These are phyloP conservation scores for Kodamaea lidongshanica DNA, from an alignment of 805 yeast species.

Conservation along the genomic window DNA sequence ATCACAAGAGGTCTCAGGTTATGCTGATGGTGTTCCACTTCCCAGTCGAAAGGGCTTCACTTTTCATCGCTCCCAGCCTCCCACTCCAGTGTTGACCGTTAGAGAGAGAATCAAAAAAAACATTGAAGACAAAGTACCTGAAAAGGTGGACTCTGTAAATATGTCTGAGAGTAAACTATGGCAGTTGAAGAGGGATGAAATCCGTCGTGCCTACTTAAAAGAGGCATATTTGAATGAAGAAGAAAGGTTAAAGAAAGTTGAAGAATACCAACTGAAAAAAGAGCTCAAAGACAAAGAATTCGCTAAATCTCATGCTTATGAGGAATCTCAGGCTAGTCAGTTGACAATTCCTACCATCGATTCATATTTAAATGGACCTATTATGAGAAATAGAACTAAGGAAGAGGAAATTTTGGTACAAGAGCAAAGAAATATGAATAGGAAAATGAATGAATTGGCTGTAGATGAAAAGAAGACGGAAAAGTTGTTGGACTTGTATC, in stretches of 20 bases:
- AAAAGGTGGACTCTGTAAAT: constrained; percentile 26
- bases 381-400: constrained; percentile 64
- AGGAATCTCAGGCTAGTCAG: constrained; percentile 47
- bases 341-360: constrained; percentile 80
- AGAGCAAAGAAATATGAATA: constrained; percentile 62
- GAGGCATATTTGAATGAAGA: constrained; percentile 57
- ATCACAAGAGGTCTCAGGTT: constrained; percentile 48
- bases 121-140: constrained; percentile 40
- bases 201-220: constrained; percentile 66
- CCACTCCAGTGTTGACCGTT: constrained; percentile 51
- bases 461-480: constrained; percentile 49
- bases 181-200: constrained; percentile 48
- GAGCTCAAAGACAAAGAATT: constrained; percentile 23
- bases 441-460: constrained; percentile 48
- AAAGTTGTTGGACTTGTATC: constrained; percentile 63
- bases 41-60: constrained; percentile 49
- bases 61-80: constrained; percentile 48
- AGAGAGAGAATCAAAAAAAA: constrained; percentile 51
- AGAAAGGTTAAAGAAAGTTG: constrained; percentile 37
- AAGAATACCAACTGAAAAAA: constrained; percentile 20
- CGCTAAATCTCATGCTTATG: constrained; percentile 25
- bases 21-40: constrained; percentile 63
- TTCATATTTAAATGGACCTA: constrained; percentile 56
- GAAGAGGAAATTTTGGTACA: constrained; percentile 56
- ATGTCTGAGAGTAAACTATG: constrained; percentile 36